These are phyloP conservation scores for Candida tibetensis DNA, from an alignment of 805 yeast species.

Conservation along the genomic window DNA sequence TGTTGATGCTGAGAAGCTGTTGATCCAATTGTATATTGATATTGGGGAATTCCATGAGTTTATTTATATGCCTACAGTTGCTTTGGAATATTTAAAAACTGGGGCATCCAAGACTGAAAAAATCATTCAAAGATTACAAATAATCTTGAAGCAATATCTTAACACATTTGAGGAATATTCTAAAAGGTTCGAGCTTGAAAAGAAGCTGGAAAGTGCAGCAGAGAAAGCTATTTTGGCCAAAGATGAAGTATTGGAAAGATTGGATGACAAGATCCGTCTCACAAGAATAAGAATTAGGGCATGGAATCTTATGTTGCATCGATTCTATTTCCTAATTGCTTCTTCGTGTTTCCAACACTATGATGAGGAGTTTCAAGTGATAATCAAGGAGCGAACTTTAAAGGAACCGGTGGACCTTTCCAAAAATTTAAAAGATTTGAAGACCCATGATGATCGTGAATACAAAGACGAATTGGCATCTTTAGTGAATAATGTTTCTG, in stretches of 20 bases:
- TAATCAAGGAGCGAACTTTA: conserved; percentile 12
- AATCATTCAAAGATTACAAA: conserved; percentile 21
- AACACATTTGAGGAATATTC: conserved; percentile 13
- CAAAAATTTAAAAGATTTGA: conserved; percentile 6
- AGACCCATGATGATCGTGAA: conserved; percentile 7
- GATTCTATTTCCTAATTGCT: conserved; percentile 74
- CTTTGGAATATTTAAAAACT: conserved; percentile 45
- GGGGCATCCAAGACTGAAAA: conserved; percentile 34
- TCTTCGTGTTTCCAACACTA: conserved; percentile 61
- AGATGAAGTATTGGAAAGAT: conserved; percentile 10
- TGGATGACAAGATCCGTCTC: conserved; percentile 24
- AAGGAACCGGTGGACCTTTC: conserved; percentile 4
- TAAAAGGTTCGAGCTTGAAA: conserved; percentile 9
- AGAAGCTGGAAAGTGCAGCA: conserved; percentile 5
- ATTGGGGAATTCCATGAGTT: conserved; percentile 71
- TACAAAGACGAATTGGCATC: conserved; percentile 21
- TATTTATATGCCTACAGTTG: conserved; percentile 47
- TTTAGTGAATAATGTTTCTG: conserved; percentile 17
- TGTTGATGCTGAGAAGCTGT: conserved; percentile 46
- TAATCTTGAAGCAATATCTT: conserved; percentile 10
- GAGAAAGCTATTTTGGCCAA: conserved; percentile 13
- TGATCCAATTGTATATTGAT: conserved; percentile 47
- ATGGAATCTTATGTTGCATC: conserved; percentile 65
- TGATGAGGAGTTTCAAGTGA: conserved; percentile 31
- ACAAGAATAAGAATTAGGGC: conserved; percentile 37